Evolutionary conservation across 1,139 yeast species (phyloP).

Genomic region (Hansenula sp.): DNA sequence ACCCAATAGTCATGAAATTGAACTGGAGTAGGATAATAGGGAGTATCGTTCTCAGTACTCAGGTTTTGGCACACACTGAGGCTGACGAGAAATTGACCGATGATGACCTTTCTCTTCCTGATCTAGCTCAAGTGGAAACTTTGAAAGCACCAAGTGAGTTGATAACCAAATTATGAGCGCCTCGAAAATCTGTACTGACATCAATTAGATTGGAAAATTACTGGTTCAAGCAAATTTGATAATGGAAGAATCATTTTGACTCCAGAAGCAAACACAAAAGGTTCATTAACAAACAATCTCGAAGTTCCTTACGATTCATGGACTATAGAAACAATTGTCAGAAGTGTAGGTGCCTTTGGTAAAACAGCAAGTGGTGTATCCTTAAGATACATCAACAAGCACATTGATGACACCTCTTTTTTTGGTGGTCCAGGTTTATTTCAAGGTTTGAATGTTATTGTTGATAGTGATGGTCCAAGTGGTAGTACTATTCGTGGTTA

Average conservation of each 20-base stretch:
- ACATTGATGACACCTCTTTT: conserved; percentile 23
- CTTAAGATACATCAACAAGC: conserved; percentile 27
- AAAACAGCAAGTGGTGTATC: conserved; percentile 28
- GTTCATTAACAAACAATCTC: conserved; percentile 42
- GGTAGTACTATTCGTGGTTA: conserved; percentile 52
- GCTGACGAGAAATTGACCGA: conserved; percentile 20
- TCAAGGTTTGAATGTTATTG: conserved; percentile 58
- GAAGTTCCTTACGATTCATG: conserved; percentile 35
- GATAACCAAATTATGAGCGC: not conserved
- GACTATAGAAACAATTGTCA: conserved; percentile 57
- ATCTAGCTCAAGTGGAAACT: conserved; percentile 26
- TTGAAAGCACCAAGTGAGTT: conserved; percentile 18
- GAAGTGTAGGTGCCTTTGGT: conserved; percentile 49
- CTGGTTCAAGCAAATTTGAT: conserved; percentile 29
- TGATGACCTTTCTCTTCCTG: conserved; percentile 32
- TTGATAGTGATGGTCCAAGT: conserved; percentile 36
- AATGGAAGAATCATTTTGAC: conserved; percentile 43
- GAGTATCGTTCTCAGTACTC: not conserved
- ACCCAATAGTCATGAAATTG: not conserved
- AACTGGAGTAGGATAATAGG: not conserved
- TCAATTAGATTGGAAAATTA: conserved; percentile 28
- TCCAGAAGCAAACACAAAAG: conserved; percentile 35
- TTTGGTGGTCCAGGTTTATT: conserved; percentile 49
- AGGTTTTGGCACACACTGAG: conserved; percentile 14
- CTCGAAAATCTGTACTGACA: not conserved